Evolutionary conservation across 2,329 filamentous ascomycete genomes (phyloP), one percentile per base, ranked within the genome.

Genomic region (Hyphodiscus sp.): DNA sequence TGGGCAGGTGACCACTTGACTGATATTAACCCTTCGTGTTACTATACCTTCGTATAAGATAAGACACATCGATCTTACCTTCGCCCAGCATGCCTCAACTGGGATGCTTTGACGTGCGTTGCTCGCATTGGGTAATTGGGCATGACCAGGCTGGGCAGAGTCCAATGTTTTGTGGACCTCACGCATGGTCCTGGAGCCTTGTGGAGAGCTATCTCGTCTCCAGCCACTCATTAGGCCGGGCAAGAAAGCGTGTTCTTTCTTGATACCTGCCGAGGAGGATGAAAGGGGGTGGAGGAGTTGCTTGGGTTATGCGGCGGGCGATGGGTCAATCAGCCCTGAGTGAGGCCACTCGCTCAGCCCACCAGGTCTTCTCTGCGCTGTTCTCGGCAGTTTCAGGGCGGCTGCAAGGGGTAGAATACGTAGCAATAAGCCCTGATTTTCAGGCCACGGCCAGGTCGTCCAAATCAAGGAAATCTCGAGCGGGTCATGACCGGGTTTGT

Each of bases 71-170:
- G 33, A 38, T 38, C 33, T 6, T 38, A 10, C 33, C 33, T 38
- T 38, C 11, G 2, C n/a, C n/a, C n/a, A n/a, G n/a, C 13, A 38
- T 38, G 4, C 33, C 33, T 4, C 33, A 26, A 26, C 23, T 26
- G 23, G 23, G 41, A 19, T 30, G 44, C 43, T 38, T 26, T 33
- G 41, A 53, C 48, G 20, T 54, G 49, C 47, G 26, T 43, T 46
- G 45, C 44, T 50, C 49, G 45, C 41, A 53, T 53, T 55, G 55
- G 52, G 45, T 53, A 41, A n/a, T n/a, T n/a, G 29, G 30, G 20
- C 19, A 42, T 13, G 23, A 23, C 46, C 20, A 47, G 29, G 45
- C 45, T 23, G 51, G 43, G 20, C 30, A 23, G 45, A 47, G 26
- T 41, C 45, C 38, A 11, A 8, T 47, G 5, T 38, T 23, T 23